phyloP scores from a whole-genome alignment of 208 protist species.

The Acanthamoeba sp. region DNA sequence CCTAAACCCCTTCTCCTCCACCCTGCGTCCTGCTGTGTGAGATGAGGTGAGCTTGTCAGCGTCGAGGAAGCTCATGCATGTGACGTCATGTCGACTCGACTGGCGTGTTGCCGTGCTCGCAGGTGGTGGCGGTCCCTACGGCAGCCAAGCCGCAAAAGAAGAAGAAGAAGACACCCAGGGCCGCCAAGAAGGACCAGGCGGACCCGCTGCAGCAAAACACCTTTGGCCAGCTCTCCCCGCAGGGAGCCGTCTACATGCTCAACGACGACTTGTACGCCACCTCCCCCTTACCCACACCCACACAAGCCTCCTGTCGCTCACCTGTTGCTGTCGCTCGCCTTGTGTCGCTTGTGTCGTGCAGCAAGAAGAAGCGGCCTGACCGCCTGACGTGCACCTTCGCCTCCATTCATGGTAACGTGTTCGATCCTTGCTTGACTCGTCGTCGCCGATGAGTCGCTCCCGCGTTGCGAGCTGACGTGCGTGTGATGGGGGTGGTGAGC shows the following conservation, averaged over 20 bases:
- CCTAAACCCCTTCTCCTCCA: no score
- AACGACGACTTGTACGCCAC: background rate
- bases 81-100: no score
- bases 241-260: background rate
- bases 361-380: background rate
- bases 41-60: no score
- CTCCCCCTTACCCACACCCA: background rate
- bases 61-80: no score
- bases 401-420: background rate
- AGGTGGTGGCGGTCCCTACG: no score
- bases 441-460: background rate
- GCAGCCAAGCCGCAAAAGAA: no score
- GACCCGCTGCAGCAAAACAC: background rate
- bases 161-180: slow-evolving; percentile 7
- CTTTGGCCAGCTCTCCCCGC: background rate
- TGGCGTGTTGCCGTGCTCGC: no score
- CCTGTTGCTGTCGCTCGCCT: no score
- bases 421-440: background rate
- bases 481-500: no score
- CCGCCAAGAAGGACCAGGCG: background rate
- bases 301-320: background rate
- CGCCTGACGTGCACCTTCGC: background rate
- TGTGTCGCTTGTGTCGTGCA: background rate
- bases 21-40: no score
- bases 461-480: no score